Evolutionary conservation across 352 stramenopile species (phyloP).

Genomic region (Phytophthora aleatoria): DNA sequence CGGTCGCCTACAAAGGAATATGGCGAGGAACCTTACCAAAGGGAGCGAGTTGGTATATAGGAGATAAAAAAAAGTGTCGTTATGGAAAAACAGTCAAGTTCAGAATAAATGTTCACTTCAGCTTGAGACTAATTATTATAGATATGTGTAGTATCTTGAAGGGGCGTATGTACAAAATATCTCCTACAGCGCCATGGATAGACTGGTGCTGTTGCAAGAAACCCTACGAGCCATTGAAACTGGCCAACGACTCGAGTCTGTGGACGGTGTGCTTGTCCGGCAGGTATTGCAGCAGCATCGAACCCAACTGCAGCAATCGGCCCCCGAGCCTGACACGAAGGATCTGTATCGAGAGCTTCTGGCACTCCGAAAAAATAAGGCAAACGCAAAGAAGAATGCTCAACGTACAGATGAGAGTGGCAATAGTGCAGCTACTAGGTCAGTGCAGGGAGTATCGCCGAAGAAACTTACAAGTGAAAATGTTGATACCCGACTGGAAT

Average conservation of each 20-base stretch:
- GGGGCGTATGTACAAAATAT: slow-evolving; percentile 2
- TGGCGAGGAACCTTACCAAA: too few relatives aligned
- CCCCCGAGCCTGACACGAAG: slow-evolving; percentile 21
- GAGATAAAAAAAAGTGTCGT: too few relatives aligned
- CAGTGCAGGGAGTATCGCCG: background rate
- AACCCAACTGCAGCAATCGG: slow-evolving; percentile 1
- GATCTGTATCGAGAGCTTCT: slow-evolving; percentile 55
- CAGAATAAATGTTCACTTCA: too few relatives aligned
- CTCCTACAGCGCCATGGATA: slow-evolving; percentile 18
- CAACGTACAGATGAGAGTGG: background rate
- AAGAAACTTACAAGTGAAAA: slow-evolving; percentile 14
- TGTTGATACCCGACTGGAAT: background rate
- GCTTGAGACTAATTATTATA: too few relatives aligned
- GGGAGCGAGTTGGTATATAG: too few relatives aligned
- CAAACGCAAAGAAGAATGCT: slow-evolving; percentile 21
- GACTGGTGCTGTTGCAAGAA: slow-evolving; percentile 48
- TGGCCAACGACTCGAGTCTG: slow-evolving; percentile 46
- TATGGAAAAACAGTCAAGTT: too few relatives aligned
- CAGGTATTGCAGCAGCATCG: slow-evolving; percentile 47
- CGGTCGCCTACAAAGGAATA: too few relatives aligned
- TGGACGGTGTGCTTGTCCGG: slow-evolving; percentile 57
- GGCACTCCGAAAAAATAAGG: slow-evolving; percentile 31
- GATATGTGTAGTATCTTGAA: slow-evolving; percentile 8
- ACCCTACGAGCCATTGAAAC: slow-evolving; percentile 63
- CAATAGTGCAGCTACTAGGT: background rate